These are phyloP conservation scores for Saprolegnia diclina DNA, from an alignment of 352 stramenopile genomes.

Conservation along the genomic window DNA sequence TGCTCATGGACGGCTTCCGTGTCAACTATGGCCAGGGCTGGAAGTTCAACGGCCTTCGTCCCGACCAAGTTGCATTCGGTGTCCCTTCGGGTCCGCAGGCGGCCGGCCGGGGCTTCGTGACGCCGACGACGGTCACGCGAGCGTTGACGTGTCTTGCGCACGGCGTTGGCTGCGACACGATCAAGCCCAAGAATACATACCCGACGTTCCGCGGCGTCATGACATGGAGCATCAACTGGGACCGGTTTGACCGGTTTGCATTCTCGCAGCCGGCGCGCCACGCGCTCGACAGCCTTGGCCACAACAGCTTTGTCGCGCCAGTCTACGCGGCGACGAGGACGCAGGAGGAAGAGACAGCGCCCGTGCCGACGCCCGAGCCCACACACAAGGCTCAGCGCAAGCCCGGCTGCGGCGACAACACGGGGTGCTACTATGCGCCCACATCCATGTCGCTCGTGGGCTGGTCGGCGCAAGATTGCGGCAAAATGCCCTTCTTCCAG, in stretches of 20 bases:
- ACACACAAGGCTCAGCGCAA: neutral
- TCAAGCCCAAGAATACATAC: conserved; percentile 1
- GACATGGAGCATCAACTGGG: conserved; percentile 28
- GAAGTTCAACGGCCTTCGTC: conserved; percentile 8
- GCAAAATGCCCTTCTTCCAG: neutral
- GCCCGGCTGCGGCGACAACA: neutral
- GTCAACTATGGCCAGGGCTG: conserved; percentile 17
- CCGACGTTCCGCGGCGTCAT: conserved; percentile 18
- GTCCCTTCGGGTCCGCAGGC: conserved; percentile 5
- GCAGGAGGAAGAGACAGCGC: neutral
- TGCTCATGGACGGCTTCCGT: conserved; percentile 25
- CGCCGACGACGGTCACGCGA: neutral
- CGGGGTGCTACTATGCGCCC: neutral
- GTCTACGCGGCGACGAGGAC: neutral
- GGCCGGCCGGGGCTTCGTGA: conserved; percentile 13
- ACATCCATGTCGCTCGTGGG: neutral
- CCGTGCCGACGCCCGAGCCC: neutral
- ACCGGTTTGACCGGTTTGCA: conserved; percentile 17
- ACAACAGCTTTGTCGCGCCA: neutral
- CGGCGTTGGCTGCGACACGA: conserved; percentile 20
- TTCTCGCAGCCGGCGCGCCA: conserved; percentile 10
- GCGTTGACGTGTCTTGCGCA: conserved; percentile 18
- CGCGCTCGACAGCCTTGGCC: neutral
- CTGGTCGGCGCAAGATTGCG: conserved; percentile 8
- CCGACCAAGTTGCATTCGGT: conserved; percentile 22